phyloP scores from a whole-genome alignment of 306 rosid species.

The Lathyrus tuberosus region DNA sequence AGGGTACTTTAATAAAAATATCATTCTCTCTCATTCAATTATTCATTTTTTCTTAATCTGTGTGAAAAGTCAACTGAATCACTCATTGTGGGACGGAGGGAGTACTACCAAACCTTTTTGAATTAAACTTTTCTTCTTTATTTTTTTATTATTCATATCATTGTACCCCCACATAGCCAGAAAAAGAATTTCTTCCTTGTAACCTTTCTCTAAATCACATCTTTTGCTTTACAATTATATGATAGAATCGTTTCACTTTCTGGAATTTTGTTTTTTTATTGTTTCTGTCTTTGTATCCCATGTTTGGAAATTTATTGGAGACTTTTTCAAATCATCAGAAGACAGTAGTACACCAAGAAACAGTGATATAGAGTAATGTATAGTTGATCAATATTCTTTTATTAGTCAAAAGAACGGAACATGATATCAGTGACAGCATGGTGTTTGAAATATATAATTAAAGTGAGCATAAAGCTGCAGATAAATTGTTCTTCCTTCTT shows the following conservation, averaged over 20 bases:
- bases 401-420: conserved; percentile 6
- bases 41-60: too few species aligned
- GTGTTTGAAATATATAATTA: neutral
- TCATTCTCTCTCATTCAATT: too few species aligned
- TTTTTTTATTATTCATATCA: conserved; percentile 34
- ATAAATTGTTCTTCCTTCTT: neutral
- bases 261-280: conserved; percentile 48
- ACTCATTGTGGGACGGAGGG: too few species aligned
- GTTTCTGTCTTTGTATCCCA: conserved; percentile 25
- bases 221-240: conserved; percentile 38
- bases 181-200: conserved; percentile 29
- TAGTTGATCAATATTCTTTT: neutral
- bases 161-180: conserved; percentile 9
- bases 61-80: too few species aligned
- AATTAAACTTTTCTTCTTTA: conserved; percentile 43
- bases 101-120: conserved; percentile 24
- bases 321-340: conserved; percentile 43
- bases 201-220: conserved; percentile 39
- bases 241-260: conserved; percentile 44
- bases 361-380: neutral
- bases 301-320: conserved; percentile 5
- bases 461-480: conserved; percentile 28
- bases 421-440: conserved; percentile 11
- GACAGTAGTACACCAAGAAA: neutral
- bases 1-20: too few species aligned